Conservation (phyloP, 2,329 filamentous ascomycete genomes). For the Biscogniauxia marginata region DNA sequence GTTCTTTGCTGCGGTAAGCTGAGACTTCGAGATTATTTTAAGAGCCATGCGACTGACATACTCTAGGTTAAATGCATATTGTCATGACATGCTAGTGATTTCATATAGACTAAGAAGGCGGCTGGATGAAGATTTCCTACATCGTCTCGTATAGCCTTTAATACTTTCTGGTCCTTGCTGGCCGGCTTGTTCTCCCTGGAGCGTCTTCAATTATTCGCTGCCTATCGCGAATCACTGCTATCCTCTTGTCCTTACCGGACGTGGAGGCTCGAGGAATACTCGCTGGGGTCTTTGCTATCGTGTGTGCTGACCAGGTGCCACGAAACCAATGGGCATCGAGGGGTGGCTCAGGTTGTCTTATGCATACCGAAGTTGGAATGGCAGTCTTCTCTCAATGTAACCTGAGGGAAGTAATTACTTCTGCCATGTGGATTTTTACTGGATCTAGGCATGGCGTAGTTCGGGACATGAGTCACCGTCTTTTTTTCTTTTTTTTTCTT, state of each 20-base stretch:
- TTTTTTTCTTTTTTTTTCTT: conserved; percentile 26
- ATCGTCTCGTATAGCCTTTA: conserved; percentile 28
- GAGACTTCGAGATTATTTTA: neutral
- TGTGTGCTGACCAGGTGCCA: conserved; percentile 2
- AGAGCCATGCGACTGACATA: conserved; percentile 2
- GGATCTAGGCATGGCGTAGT: conserved; percentile 23
- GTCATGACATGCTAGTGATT: conserved; percentile 27
- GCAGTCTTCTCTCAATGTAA: conserved; percentile 4
- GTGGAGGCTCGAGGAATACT: neutral
- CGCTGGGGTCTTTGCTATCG: conserved; percentile 2
- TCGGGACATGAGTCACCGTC: conserved; percentile 26
- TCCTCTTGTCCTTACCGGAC: conserved; percentile 6
- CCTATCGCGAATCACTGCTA: conserved; percentile 13
- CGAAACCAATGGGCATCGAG: conserved; percentile 2
- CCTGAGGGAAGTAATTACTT: conserved; percentile 12
- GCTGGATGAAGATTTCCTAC: conserved; percentile 27
- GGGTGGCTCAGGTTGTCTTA: conserved; percentile 3
- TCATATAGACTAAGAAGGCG: conserved; percentile 32
- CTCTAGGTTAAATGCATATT: conserved; percentile 26
- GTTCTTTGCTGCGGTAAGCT: conserved; percentile 81
- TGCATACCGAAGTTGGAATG: conserved; percentile 9
- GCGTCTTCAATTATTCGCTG: conserved; percentile 18
- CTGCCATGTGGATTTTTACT: conserved; percentile 13
- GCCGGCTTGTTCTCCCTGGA: conserved; percentile 16
- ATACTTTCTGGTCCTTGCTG: conserved; percentile 25